Evolutionary conservation across 139 green algal species (phyloP).

Genomic region (Penium margaritaceum): DNA sequence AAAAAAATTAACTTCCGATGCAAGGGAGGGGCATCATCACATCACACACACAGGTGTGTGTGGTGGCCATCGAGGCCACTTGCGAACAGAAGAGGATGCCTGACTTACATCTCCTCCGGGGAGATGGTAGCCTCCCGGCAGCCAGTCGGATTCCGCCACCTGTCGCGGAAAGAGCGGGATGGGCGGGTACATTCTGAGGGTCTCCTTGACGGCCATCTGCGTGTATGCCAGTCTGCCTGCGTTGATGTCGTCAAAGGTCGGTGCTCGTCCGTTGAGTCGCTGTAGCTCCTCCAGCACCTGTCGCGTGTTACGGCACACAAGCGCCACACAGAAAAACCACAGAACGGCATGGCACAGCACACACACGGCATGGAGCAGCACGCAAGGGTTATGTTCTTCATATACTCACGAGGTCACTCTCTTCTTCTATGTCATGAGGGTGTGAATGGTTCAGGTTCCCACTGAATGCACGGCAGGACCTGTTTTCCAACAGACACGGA

Average conservation of each 20-base stretch:
- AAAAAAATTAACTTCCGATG: too few species aligned
- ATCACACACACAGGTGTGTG: too few species aligned
- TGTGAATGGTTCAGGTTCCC: neutral
- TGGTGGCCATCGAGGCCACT: too few species aligned
- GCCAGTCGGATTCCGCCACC: slow-evolving; percentile 48
- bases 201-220: slow-evolving; percentile 57
- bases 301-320: neutral
- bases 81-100: neutral
- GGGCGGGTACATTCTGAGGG: slow-evolving; percentile 63
- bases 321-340: too few species aligned
- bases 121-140: slow-evolving; percentile 60
- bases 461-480: too few species aligned
- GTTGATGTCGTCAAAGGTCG: slow-evolving; percentile 47
- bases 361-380: too few species aligned
- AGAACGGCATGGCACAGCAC: neutral
- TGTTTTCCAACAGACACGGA: too few species aligned
- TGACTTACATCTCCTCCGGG: slow-evolving; percentile 56
- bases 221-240: slow-evolving; percentile 25
- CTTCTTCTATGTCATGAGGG: neutral
- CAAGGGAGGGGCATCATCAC: too few species aligned
- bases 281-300: slow-evolving; percentile 49
- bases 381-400: too few species aligned
- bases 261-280: slow-evolving; percentile 49
- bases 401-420: too few species aligned
- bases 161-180: slow-evolving; percentile 66